Evolutionary conservation across 179 eudicot genomes (phyloP), one percentile per base, ranked within the genome.

Genomic region (Corrigiola litoralis): DNA sequence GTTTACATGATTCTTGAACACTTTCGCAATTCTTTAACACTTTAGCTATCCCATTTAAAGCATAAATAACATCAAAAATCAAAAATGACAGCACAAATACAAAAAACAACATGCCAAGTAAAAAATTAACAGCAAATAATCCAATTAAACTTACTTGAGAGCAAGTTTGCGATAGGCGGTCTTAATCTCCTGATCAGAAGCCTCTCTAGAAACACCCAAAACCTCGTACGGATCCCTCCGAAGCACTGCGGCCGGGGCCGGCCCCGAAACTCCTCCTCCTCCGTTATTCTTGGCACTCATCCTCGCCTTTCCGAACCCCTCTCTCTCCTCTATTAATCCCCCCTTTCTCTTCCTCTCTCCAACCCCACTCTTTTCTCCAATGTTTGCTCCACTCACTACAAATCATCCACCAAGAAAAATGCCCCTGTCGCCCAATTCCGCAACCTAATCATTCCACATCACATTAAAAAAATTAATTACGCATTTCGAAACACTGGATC

Each of bases 221-320:
- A 92, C 98, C 79, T 92, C 89, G 72, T 92, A 90, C 3, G 98
- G 98, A 78, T 90, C 96, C 58, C 88, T 75, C 48, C 97, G 85
- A 53, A 76, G 69, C 18, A 65, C 66, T 28, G n/a, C n/a, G n/a
- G n/a, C n/a, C n/a, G n/a, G n/a, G n/a, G 81, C 75, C 1, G 81
- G 79, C 58, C 82, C 67, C 10, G 85, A 76, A 27, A 90, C 40
- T 49, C 78, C 87, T 57, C 58, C 88, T 31, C n/a, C n/a, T n/a
- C n/a, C n/a, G n/a, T n/a, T n/a, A n/a, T 28, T 73, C 63, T 73
- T 76, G 50, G 85, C 66, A 65, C 81, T 78, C 61, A 74, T 82
- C 49, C 69, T 76, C 50, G 69, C 67, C 59, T 32, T 36, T 4
- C 42, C 52, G 13, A 61, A 54, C 36, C 61, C 50, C 68, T 76